Percentiles rank a stretch among this genome's conserved stretches.
These are phyloP conservation scores for Barnettozyma sucrosica DNA, from an alignment of 805 yeast species.

Conservation along the genomic window DNA sequence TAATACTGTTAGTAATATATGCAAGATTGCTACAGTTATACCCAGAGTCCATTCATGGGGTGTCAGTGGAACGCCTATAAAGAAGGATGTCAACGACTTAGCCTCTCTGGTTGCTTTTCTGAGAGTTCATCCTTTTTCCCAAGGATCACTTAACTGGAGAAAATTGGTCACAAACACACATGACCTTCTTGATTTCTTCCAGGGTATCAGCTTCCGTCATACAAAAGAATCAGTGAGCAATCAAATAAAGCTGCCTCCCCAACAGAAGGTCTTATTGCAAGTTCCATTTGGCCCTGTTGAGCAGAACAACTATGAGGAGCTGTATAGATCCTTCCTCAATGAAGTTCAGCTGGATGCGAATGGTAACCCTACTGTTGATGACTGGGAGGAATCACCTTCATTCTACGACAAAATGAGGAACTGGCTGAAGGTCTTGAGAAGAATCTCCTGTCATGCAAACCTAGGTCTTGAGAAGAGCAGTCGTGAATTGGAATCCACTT, in stretches of 20 bases:
- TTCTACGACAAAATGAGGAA: conserved; percentile 45
- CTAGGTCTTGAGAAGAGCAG: conserved; percentile 17
- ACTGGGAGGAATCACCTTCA: conserved; percentile 41
- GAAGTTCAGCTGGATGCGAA: conserved; percentile 46
- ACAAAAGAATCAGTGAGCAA: conserved; percentile 76
- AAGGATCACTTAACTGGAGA: conserved; percentile 17
- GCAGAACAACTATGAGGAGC: conserved; percentile 70
- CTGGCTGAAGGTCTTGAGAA: conserved; percentile 69
- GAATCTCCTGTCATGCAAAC: conserved; percentile 79
- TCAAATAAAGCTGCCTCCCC: conserved; percentile 76
- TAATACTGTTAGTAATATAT: conserved; percentile 64
- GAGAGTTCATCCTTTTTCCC: conserved; percentile 54
- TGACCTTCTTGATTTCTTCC: conserved; percentile 50
- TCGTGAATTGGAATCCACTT: background rate
- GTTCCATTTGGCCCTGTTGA: conserved; percentile 80
- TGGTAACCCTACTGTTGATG: conserved; percentile 42
- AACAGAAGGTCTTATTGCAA: conserved; percentile 60
- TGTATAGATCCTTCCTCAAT: conserved; percentile 52
- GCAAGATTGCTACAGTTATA: conserved; percentile 70
- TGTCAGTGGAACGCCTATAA: conserved; percentile 91
- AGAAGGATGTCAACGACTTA: conserved; percentile 59
- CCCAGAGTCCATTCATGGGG: conserved; percentile 95
- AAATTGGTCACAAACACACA: conserved; percentile 6
- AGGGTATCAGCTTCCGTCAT: conserved; percentile 60
- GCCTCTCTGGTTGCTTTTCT: conserved; percentile 66